These are phyloP conservation scores for Gossypium mustelinum DNA, from an alignment of 345 rosid genomes.

Conservation along the genomic window DNA sequence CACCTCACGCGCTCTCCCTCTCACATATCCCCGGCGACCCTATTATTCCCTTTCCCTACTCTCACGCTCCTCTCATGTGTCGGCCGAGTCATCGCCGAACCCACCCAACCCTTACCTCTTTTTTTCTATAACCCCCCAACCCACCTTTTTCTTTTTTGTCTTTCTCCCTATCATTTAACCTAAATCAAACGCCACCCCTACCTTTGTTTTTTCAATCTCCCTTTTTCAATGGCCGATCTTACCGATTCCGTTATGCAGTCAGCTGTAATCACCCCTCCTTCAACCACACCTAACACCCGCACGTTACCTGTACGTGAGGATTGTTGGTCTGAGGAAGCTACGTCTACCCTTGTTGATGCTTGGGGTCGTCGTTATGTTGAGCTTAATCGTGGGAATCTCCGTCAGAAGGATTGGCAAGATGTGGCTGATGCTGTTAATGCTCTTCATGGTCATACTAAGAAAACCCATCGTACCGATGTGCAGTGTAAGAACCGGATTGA, in stretches of 20 bases:
- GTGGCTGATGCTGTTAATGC: slow-evolving; percentile 92
- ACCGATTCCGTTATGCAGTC: slow-evolving; percentile 36
- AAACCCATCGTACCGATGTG: slow-evolving; percentile 91
- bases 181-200: background rate
- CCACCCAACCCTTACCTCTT: background rate
- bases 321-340: slow-evolving; percentile 99
- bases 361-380: slow-evolving; percentile 92
- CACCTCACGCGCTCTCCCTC: slow-evolving; percentile 28
- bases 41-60: slow-evolving; percentile 22
- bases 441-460: slow-evolving; percentile 76
- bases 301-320: slow-evolving; percentile 80
- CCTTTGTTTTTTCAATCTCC: background rate
- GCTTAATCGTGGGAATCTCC: slow-evolving; percentile 89
- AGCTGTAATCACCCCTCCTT: slow-evolving; percentile 20
- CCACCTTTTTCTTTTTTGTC: too few species aligned
- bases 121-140: background rate
- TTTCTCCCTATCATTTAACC: too few species aligned
- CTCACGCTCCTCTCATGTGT: slow-evolving; percentile 26
- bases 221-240: slow-evolving; percentile 36
- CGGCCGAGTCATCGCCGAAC: slow-evolving; percentile 37
- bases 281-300: slow-evolving; percentile 37
- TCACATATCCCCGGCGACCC: slow-evolving; percentile 36
- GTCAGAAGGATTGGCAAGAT: slow-evolving; percentile 98
- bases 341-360: slow-evolving; percentile 82
- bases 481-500: slow-evolving; percentile 99